A percentile compares a stretch with the other conserved stretches of the same genome.
Evolutionary conservation across 495 filamentous ascomycete species (phyloP).

Genomic region (Penicillium crystallinum): DNA sequence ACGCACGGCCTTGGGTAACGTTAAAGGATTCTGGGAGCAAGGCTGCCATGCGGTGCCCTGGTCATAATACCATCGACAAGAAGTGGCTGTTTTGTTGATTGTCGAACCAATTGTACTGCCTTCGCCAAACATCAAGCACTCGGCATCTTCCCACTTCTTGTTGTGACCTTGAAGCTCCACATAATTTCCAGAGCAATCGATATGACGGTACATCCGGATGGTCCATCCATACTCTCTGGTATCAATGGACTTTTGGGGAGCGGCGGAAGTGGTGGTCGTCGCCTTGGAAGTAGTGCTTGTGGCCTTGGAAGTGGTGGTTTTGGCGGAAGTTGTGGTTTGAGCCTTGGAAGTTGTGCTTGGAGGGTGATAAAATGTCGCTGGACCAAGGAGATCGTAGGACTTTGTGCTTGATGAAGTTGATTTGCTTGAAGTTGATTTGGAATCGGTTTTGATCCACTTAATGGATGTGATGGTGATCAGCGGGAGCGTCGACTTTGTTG

Average conservation of each 20-base stretch:
- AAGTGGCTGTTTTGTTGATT: neutral
- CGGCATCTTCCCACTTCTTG: neutral
- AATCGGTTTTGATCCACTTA: too few species aligned
- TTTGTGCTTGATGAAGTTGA: too few species aligned
- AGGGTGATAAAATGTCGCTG: too few species aligned
- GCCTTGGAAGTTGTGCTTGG: too few species aligned
- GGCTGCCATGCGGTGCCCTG: neutral
- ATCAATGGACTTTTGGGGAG: neutral
- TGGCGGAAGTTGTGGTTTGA: neutral
- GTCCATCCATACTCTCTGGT: neutral
- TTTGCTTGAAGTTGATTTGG: too few species aligned
- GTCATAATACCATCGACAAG: slow-evolving; percentile 7
- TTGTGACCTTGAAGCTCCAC: slow-evolving; percentile 4
- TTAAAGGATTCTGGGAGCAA: neutral
- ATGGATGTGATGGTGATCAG: too few species aligned
- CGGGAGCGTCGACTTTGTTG: too few species aligned
- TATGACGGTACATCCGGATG: slow-evolving; percentile 1
- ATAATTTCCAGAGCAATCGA: slow-evolving; percentile 8
- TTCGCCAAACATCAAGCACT: neutral
- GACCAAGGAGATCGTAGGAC: too few species aligned
- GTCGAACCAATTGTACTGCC: neutral
- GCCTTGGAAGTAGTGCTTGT: neutral
- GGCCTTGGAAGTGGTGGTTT: neutral
- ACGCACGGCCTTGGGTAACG: neutral
- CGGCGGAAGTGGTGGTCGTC: neutral